phyloP scores from a whole-genome alignment of 2,329 filamentous ascomycete species.

The Cordyceps militaris region DNA sequence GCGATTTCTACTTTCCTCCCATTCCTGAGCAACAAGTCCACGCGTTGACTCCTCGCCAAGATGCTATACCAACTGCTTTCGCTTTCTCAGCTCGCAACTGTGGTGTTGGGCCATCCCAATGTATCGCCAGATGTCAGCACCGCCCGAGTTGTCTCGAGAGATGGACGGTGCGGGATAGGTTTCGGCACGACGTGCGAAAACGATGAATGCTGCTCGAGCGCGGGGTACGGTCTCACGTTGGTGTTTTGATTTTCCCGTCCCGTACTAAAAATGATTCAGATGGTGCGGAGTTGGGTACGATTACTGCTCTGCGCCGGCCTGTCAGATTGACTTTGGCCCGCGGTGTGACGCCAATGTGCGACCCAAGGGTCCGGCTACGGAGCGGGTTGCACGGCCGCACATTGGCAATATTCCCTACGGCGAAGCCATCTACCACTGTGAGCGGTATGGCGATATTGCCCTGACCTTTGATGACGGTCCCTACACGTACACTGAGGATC shows the following conservation, averaged over 20 bases:
- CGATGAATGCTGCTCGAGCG: slow-evolving; percentile 35
- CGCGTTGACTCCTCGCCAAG: background rate
- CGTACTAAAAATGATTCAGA: slow-evolving; percentile 22
- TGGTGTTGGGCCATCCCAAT: background rate
- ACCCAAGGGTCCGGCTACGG: slow-evolving; percentile 45
- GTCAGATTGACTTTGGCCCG: slow-evolving; percentile 53
- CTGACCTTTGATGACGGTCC: slow-evolving; percentile 42
- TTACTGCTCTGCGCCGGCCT: slow-evolving; percentile 56
- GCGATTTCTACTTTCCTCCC: background rate
- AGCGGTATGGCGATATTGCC: slow-evolving; percentile 30
- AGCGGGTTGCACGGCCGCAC: slow-evolving; percentile 42
- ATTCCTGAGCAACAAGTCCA: background rate
- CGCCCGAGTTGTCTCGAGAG: background rate
- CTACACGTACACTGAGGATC: slow-evolving; percentile 32
- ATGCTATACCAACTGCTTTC: background rate
- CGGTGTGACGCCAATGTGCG: slow-evolving; percentile 54
- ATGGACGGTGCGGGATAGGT: slow-evolving; percentile 40
- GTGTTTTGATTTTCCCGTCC: background rate
- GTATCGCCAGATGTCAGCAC: background rate
- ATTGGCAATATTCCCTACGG: slow-evolving; percentile 50
- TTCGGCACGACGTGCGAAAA: slow-evolving; percentile 27
- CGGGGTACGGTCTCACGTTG: slow-evolving; percentile 26
- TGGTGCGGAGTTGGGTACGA: slow-evolving; percentile 48
- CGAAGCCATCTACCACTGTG: slow-evolving; percentile 38
- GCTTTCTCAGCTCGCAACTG: background rate